Conservation (phyloP, 1,284 basidiomycete genomes). For the Xerocomus minutiporus region DNA sequence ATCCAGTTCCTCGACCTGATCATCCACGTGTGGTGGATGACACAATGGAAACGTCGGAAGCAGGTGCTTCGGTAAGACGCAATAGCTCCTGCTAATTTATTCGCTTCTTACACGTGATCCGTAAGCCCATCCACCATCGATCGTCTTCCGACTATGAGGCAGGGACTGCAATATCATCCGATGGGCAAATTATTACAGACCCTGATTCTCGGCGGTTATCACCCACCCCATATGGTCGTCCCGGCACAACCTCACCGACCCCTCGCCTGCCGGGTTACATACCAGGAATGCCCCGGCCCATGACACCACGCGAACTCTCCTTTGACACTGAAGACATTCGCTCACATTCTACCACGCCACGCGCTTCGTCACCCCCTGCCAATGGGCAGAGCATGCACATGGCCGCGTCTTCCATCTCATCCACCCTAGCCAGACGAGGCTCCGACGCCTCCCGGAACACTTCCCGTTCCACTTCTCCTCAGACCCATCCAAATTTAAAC, state of each 20-base stretch:
- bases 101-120: slow-evolving; percentile 19
- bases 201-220: slow-evolving; percentile 48
- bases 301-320: slow-evolving; percentile 66
- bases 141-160: slow-evolving; percentile 44
- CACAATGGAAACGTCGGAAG: slow-evolving; percentile 16
- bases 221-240: slow-evolving; percentile 44
- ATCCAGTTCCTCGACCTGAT: slow-evolving; percentile 41
- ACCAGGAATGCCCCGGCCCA: slow-evolving; percentile 80
- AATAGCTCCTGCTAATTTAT: slow-evolving; percentile 5
- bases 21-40: slow-evolving; percentile 19
- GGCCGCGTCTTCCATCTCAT: slow-evolving; percentile 32
- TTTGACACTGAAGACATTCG: slow-evolving; percentile 64
- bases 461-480: slow-evolving; percentile 45
- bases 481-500: slow-evolving; percentile 39
- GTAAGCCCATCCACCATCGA: slow-evolving; percentile 15
- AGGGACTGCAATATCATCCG: slow-evolving; percentile 66
- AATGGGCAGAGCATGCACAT: slow-evolving; percentile 33
- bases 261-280: slow-evolving; percentile 76
- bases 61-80: slow-evolving; percentile 24
- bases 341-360: slow-evolving; percentile 73
- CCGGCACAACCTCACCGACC: slow-evolving; percentile 48
- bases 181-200: slow-evolving; percentile 45
- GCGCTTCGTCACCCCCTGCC: slow-evolving; percentile 58
- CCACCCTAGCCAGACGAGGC: slow-evolving; percentile 44
- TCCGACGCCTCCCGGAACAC: slow-evolving; percentile 49